Conservation (phyloP, 2,329 filamentous ascomycete genomes). For the Epichloe elymi region DNA sequence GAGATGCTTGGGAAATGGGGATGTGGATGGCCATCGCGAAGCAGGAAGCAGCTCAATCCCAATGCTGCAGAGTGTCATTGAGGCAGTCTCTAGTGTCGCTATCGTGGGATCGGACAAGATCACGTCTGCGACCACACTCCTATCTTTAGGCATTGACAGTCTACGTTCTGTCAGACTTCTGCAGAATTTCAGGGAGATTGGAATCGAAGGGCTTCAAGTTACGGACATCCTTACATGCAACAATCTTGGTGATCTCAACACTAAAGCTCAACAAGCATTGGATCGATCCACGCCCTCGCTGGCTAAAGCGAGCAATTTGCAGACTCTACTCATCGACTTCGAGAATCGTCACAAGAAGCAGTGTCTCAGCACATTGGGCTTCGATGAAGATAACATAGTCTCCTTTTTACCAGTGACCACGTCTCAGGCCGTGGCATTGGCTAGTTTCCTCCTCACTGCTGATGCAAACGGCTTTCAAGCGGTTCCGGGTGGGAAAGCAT, state of each 20-base stretch:
- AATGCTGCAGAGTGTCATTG: background rate
- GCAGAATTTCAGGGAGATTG: slow-evolving; percentile 15
- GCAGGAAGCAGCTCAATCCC: background rate
- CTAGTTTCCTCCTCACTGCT: background rate
- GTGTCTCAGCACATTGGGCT: background rate
- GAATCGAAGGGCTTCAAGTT: background rate
- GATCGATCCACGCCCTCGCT: background rate
- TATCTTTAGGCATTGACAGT: slow-evolving; percentile 19
- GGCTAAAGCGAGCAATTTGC: background rate
- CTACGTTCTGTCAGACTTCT: slow-evolving; percentile 20
- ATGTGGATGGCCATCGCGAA: background rate
- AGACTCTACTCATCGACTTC: background rate
- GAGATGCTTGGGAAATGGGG: background rate
- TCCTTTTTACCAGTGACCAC: background rate
- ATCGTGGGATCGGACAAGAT: background rate
- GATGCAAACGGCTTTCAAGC: background rate
- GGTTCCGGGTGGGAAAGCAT: background rate
- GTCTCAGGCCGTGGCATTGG: background rate
- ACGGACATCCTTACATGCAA: background rate
- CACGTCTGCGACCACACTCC: background rate
- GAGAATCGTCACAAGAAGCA: background rate
- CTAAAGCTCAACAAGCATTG: slow-evolving; percentile 8
- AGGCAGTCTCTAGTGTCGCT: background rate
- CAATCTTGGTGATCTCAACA: slow-evolving; percentile 8
- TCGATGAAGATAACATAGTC: background rate